Percentiles rank a stretch among this genome's conserved stretches.
Evolutionary conservation across 1,284 basidiomycete species (phyloP).

Genomic region (Pseudozyma pruni): DNA sequence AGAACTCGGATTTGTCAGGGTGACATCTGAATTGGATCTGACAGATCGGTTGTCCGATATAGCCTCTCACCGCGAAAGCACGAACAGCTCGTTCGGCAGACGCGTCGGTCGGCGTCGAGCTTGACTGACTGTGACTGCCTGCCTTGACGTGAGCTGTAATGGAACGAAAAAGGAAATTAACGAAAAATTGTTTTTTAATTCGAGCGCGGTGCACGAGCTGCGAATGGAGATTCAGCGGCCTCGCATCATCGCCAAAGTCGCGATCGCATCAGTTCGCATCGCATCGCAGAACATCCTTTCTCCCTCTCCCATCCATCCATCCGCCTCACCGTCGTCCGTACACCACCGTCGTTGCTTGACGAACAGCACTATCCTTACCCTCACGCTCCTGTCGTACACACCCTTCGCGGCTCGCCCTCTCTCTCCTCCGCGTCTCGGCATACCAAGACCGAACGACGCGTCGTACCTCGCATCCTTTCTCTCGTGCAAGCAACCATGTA

Average conservation of each 20-base stretch:
- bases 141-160: no score
- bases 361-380: not conserved
- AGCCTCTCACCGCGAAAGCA: not conserved
- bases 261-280: not conserved
- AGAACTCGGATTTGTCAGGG: conserved; percentile 24
- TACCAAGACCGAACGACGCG: conserved; percentile 5
- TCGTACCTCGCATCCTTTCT: not conserved
- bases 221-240: no score
- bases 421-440: conserved; percentile 8
- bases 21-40: not conserved
- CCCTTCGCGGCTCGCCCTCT: not conserved
- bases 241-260: no score
- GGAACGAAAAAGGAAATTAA: no score
- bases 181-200: not conserved
- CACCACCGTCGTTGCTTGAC: conserved; percentile 3
- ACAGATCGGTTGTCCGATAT: not conserved
- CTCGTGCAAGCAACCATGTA: conserved; percentile 20
- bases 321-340: not conserved
- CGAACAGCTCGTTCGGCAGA: conserved; percentile 1
- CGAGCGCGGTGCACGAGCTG: not conserved
- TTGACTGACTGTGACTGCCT: no score
- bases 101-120: no score
- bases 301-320: not conserved
- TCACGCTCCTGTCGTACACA: not conserved
- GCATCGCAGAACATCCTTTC: not conserved